A percentile compares a stretch with the other conserved stretches of the same genome.
Conservation (phyloP, 2,329 filamentous ascomycete species). For the Mariannaea sp. region DNA sequence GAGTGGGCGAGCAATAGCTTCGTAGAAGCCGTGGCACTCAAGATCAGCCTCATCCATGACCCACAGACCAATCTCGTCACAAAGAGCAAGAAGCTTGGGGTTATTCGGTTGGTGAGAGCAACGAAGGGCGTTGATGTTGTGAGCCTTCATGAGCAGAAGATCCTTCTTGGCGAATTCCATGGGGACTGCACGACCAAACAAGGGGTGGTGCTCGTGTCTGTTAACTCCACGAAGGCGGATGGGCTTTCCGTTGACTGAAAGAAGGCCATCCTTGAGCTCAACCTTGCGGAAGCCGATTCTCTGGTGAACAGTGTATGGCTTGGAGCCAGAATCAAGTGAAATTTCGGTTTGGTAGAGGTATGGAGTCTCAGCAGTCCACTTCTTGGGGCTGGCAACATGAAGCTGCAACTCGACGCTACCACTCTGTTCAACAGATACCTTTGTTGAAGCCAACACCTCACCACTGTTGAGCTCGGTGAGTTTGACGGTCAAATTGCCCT, state of each 20-base stretch:
- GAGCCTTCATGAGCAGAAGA: conserved; percentile 68
- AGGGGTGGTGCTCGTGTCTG: conserved; percentile 71
- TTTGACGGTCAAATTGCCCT: conserved; percentile 47
- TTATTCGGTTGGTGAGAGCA: conserved; percentile 72
- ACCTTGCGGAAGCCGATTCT: conserved; percentile 67
- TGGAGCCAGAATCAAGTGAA: conserved; percentile 47
- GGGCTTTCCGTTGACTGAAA: conserved; percentile 66
- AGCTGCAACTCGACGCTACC: conserved; percentile 49
- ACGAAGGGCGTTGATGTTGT: conserved; percentile 74
- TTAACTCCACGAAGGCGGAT: conserved; percentile 66
- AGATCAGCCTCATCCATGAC: conserved; percentile 58
- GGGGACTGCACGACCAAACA: conserved; percentile 65
- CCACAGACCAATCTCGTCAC: conserved; percentile 70
- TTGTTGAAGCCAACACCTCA: conserved; percentile 43
- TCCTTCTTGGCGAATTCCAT: conserved; percentile 65
- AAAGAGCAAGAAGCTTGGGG: conserved; percentile 61
- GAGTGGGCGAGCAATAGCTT: conserved; percentile 53
- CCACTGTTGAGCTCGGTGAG: conserved; percentile 47
- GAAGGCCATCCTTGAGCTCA: conserved; percentile 65
- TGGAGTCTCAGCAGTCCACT: conserved; percentile 72
- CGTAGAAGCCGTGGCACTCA: conserved; percentile 60
- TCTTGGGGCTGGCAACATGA: conserved; percentile 56
- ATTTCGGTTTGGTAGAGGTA: conserved; percentile 65
- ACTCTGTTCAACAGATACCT: conserved; percentile 34
- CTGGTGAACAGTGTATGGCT: conserved; percentile 53